Conservation (phyloP, 768 basidiomycete genomes). For the Leccinum subgranulosum region DNA sequence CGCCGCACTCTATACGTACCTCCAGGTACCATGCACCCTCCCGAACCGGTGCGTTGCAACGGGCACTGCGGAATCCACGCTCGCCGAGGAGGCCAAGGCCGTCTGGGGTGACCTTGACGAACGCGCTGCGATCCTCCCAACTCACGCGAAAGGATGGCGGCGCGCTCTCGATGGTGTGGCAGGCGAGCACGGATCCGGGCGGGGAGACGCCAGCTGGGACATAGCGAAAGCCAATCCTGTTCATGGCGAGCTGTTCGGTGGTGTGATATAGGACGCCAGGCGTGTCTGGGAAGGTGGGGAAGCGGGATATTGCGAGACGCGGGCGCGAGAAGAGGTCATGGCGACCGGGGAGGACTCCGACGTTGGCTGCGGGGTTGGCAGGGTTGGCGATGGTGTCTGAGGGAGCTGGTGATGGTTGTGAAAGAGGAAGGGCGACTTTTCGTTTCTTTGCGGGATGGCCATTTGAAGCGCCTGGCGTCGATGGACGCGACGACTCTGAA, state of each 20-base stretch:
- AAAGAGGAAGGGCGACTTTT: slow-evolving; percentile 44
- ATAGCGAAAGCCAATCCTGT: slow-evolving; percentile 78
- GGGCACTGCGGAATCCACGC: slow-evolving; percentile 87
- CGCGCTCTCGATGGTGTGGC: slow-evolving; percentile 77
- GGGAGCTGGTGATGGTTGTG: slow-evolving; percentile 54
- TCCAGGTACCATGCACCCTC: slow-evolving; percentile 96
- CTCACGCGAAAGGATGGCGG: slow-evolving; percentile 70
- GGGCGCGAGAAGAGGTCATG: slow-evolving; percentile 69
- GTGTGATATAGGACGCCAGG: slow-evolving; percentile 52
- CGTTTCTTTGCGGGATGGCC: slow-evolving; percentile 40
- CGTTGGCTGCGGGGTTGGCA: slow-evolving; percentile 35
- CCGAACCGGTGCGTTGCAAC: slow-evolving; percentile 85
- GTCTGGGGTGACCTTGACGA: slow-evolving; percentile 75
- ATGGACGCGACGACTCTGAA: slow-evolving; percentile 33
- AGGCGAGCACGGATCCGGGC: slow-evolving; percentile 54
- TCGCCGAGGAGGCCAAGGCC: slow-evolving; percentile 74
- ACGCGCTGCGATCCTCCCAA: slow-evolving; percentile 90
- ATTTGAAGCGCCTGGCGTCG: slow-evolving; percentile 26
- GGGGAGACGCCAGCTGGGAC: slow-evolving; percentile 73
- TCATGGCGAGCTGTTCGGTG: slow-evolving; percentile 70
- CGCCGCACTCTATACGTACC: slow-evolving; percentile 72
- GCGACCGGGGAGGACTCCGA: slow-evolving; percentile 55
- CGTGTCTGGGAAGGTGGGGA: slow-evolving; percentile 64
- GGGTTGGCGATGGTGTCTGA: slow-evolving; percentile 43
- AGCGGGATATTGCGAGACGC: slow-evolving; percentile 70